Base-by-base conservation (phyloP, 2,329 filamentous ascomycete genomes). In the Colletotrichum echinochloae region DNA sequence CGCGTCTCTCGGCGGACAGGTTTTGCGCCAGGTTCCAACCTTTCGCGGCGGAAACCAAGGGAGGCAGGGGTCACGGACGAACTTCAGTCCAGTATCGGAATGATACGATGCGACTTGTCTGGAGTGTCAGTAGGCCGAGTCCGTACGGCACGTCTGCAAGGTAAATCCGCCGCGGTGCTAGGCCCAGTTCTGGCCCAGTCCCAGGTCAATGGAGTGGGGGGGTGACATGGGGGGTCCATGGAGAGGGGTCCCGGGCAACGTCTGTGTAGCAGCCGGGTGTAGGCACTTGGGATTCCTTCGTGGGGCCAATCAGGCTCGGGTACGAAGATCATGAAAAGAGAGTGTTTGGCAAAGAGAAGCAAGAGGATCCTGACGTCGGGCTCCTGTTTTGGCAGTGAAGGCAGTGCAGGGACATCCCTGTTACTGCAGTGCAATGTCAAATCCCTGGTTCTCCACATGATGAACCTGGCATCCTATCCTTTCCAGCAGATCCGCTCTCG, bases 291-390 rank as follows among this genome's bases (percentile, higher is more conserved):
- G 72, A 73, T 70, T 72, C 37, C 35, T 63, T 39, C 57, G 56
- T 57, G 48, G 72, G 76, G 69, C 74, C 74, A 74, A 75, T 74
- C 74, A 75, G 70, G 71, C 72, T 55, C 68, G 62, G 72, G 73
- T 72, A 64, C 70, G 76, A 72, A 75, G 76, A 79, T 78, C 77
- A 77, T 72, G 77, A 74, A 73, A 18, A 74, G 76, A 77, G 74
- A 74, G 75, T 77, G 76, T 78, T 78, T 79, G 75, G 77, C 74
- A 73, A 73, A 73, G 64, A 74, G 61, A 72, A 77, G 77, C 74
- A 73, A 74, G 70, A 74, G 62, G 71, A 77, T 76, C 75, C 73
- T 74, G 72, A 75, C 73, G 73, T 74, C 75, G 74, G 69, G 66
- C 72, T 67, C 73, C 72, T 74, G 68, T 68, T 77, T 77, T 78